Evolutionary conservation across 805 yeast genomes (phyloP), one percentile per base, ranked within the genome.

Genomic region (Pichia nakasei): DNA sequence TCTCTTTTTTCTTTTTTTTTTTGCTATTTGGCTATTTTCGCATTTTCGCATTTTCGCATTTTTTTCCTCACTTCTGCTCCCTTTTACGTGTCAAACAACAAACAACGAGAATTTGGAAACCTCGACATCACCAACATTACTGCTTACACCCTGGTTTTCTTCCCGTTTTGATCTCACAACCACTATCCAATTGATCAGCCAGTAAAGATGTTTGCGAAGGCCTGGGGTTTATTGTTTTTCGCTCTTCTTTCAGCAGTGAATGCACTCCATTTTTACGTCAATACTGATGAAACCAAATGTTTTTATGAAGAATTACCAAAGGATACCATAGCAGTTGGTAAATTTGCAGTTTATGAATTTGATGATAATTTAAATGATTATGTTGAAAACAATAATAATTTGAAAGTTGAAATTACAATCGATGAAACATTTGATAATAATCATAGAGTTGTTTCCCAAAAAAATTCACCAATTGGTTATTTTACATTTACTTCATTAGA

Each of bases 241-340:
- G 17, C 43, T 4, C 17, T 49, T 12, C 32, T 47, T 11, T 48
- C 51, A n/a, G 33, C 38, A n/a, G 49, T 53, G 22, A 52, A 56
- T 39, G 86, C 78, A 0, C 68, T 89, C 47, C 95, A 93, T 62
- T 80, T 87, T 61, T 89, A 87, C 61, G 67, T 86, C 42, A 76
- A 76, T 12, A 82, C 89, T 1, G 88, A 82, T 27, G 83, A 83
- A 51, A 73, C 78, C 37, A 78, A 78, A 53, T 93, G 97, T 64
- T 91, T 91, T 61, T 82, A 67, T 56, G 93, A 89, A 58, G 94
- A 84, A 48, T 69, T 91, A 48, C 79, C 85, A 17, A 70, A 73
- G 50, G 84, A 80, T 52, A 78, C 94, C n/a, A 72, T 91, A 46
- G 82, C 89, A 20, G 84, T 84, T 45, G 95, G 91, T 44, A 72